Conservation (phyloP, 169 alveolate species). For the Plasmodium cynomolgi region DNA sequence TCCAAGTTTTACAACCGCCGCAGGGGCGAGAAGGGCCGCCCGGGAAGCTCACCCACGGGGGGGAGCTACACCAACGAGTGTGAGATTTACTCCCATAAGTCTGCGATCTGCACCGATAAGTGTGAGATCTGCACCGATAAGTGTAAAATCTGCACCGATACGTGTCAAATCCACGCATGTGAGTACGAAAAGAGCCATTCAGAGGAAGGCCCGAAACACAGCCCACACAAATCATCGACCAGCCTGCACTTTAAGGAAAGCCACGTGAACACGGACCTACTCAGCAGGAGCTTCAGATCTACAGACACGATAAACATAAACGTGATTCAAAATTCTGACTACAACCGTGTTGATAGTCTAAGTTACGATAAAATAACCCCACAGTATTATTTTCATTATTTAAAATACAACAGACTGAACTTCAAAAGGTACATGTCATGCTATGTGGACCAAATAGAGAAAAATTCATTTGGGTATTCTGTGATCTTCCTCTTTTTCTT, state of each 20-base stretch:
- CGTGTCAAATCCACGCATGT: neutral
- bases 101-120: neutral
- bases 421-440: constrained; percentile 31
- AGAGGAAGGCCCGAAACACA: neutral
- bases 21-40: neutral
- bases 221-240: neutral
- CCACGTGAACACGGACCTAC: neutral
- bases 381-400: neutral
- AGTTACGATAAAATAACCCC: constrained; percentile 12
- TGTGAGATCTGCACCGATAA: neutral
- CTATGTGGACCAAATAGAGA: constrained; percentile 48
- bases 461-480: neutral
- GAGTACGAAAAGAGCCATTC: neutral
- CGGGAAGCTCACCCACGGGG: neutral
- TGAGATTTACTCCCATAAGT: neutral
- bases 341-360: neutral
- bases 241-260: neutral
- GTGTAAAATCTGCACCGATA: no score
- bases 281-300: neutral
- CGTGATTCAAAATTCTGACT: neutral
- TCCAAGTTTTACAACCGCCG: constrained; percentile 7
- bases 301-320: constrained; percentile 13
- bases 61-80: neutral
- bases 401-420: constrained; percentile 38
- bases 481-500: constrained; percentile 42